Evolutionary conservation across 129 eudicot species (phyloP), one percentile per base, ranked within the genome.

Genomic region (Sambucus nigra): DNA sequence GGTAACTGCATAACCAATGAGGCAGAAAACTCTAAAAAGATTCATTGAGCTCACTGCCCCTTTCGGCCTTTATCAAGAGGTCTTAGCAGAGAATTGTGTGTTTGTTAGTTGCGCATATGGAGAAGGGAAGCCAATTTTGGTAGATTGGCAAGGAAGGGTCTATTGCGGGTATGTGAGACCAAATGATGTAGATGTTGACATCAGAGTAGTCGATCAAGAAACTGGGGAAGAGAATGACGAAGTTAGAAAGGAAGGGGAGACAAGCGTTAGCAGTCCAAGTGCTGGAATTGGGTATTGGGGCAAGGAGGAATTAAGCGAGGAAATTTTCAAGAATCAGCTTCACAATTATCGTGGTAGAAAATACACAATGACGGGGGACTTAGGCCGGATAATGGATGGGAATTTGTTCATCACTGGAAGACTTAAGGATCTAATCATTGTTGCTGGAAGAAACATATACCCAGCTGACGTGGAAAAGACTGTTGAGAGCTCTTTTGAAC

Each of bases 91-190:
- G 59, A 86, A 86, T 41, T 86, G 95, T 62, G 95, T 86, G 25
- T 86, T 67, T 73, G 95, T 86, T 18, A 72, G 77, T 24, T 72
- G 95, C 60, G 95, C 92, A 2, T 86, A 72, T 53, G 95, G 95
- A 27, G 87, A 81, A 71, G 76, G 67, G 49, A 86, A 73, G 42
- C 84, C 95, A 20, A 68, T 86, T 24, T 32, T 81, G 38, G 74
- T 86, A 23, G 95, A 86, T 48, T 86, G 95, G 95, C 95, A 86
- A 70, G 95, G 92, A 57, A 64, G 92, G 64, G 87, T 86, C 7
- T 78, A 87, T 57, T 86, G 95, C 38, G 95, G 95, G 48, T 81
- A 86, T 49, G 82, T 68, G 13, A 56, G 55, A 33, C 44, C 51
- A 17, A 61, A 39, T 56, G 69, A 86, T 51, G 51, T 48, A n/a